These are phyloP conservation scores for Trichoderma aggressivum DNA, from an alignment of 2,329 filamentous ascomycete genomes.

Conservation along the genomic window DNA sequence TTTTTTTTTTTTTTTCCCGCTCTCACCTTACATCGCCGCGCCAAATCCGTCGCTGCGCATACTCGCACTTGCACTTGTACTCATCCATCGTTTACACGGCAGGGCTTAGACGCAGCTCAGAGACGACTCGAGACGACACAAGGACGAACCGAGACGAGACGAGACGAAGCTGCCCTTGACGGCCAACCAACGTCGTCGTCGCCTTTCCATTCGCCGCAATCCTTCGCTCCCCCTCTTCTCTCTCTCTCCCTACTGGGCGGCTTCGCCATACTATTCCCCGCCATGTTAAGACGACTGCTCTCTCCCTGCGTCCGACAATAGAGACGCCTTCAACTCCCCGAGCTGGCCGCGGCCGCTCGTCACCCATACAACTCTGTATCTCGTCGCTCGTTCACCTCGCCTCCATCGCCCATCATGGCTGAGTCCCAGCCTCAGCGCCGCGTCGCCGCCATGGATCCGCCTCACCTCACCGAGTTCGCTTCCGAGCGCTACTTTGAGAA, in stretches of 20 bases:
- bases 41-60: not conserved
- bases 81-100: not conserved
- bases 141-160: constrained; percentile 3
- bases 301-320: constrained; percentile 30
- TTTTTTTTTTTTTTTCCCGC: not conserved
- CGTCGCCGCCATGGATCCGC: constrained; percentile 53
- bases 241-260: constrained; percentile 5
- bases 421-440: constrained; percentile 27
- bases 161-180: not conserved
- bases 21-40: not conserved
- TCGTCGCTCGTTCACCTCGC: constrained; percentile 25
- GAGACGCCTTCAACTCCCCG: constrained; percentile 30
- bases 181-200: not conserved
- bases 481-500: constrained; percentile 63
- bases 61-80: not conserved
- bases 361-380: constrained; percentile 1
- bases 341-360: constrained; percentile 30
- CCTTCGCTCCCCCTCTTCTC: not conserved
- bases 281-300: constrained; percentile 31
- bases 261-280: constrained; percentile 20
- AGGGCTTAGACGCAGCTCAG: not conserved
- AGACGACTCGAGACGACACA: not conserved
- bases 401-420: constrained; percentile 30
- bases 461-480: constrained; percentile 64
- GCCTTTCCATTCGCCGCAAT: not conserved